These are phyloP conservation scores for Macrophomina phaseolina DNA, from an alignment of 2,329 filamentous ascomycete species.

Conservation along the genomic window DNA sequence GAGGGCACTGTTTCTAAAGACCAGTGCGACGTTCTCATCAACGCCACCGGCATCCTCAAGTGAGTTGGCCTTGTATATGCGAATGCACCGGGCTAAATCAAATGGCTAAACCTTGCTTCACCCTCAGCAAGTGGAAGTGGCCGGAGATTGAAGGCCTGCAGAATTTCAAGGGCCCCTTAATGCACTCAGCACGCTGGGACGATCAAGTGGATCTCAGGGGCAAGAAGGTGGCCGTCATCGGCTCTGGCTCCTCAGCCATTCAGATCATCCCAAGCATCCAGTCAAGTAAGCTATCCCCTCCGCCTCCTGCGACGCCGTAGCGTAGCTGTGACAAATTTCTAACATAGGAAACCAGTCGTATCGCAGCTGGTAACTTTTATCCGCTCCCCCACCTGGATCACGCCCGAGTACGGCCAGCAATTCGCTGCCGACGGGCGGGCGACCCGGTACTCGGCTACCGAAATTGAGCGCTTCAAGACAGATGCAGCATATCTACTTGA, in stretches of 20 bases:
- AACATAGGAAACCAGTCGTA: too few relatives aligned
- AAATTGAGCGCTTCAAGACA: slow-evolving; percentile 36
- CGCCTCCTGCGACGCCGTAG: accelerated
- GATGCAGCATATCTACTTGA: too few relatives aligned
- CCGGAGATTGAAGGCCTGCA: slow-evolving; percentile 50
- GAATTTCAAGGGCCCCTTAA: slow-evolving; percentile 50
- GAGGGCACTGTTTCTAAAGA: slow-evolving; percentile 39
- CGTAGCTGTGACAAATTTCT: neutral
- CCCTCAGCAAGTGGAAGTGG: slow-evolving; percentile 49
- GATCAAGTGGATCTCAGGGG: slow-evolving; percentile 32
- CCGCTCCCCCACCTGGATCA: slow-evolving; percentile 58
- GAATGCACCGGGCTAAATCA: too few relatives aligned
- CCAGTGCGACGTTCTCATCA: slow-evolving; percentile 50
- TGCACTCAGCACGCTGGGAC: slow-evolving; percentile 53
- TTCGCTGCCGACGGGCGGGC: slow-evolving; percentile 53
- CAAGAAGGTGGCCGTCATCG: slow-evolving; percentile 42
- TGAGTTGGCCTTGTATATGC: neutral
- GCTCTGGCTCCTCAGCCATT: slow-evolving; percentile 41
- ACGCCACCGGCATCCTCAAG: slow-evolving; percentile 52
- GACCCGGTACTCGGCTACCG: too few relatives aligned
- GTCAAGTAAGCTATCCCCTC: neutral
- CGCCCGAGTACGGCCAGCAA: slow-evolving; percentile 51
- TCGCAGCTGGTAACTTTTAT: slow-evolving; percentile 54
- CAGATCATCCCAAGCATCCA: slow-evolving; percentile 46
- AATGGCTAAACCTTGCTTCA: neutral